A percentile compares a stretch with the other conserved stretches of the same genome.
Evolutionary conservation across 306 rosid species (phyloP).

Genomic region (Glycyrrhiza uralensis): DNA sequence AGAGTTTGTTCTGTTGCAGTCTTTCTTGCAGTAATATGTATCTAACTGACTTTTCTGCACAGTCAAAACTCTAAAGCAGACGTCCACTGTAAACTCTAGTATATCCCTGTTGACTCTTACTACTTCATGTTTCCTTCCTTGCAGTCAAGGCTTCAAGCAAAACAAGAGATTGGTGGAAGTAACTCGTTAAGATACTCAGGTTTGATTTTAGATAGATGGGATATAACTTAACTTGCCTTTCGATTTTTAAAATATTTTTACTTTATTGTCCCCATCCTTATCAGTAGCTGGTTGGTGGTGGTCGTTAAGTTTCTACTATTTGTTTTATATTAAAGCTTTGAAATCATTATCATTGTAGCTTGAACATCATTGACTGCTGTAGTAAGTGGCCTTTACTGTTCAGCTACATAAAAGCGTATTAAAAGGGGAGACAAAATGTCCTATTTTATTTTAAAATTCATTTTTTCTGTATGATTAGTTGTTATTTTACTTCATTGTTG

Average conservation of each 20-base stretch:
- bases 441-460: neutral
- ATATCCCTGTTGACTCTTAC: neutral
- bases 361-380: neutral
- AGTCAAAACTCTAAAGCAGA: neutral
- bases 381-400: neutral
- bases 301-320: neutral
- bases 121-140: conserved; percentile 22
- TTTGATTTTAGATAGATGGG: conserved; percentile 29
- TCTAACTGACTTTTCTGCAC: neutral
- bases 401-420: neutral
- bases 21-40: neutral
- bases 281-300: neutral
- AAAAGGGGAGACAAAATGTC: neutral
- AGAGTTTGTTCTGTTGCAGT: conserved; percentile 7
- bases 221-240: neutral
- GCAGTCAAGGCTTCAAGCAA: conserved; percentile 94
- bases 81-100: neutral
- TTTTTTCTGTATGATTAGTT: neutral
- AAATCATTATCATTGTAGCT: neutral
- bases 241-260: neutral
- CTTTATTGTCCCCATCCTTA: neutral
- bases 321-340: neutral
- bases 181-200: conserved; percentile 83
- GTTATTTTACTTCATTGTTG: neutral
- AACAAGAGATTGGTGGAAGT: conserved; percentile 81